Evolutionary conservation across 1,139 yeast species (phyloP).

Genomic region (Pichia sp.): DNA sequence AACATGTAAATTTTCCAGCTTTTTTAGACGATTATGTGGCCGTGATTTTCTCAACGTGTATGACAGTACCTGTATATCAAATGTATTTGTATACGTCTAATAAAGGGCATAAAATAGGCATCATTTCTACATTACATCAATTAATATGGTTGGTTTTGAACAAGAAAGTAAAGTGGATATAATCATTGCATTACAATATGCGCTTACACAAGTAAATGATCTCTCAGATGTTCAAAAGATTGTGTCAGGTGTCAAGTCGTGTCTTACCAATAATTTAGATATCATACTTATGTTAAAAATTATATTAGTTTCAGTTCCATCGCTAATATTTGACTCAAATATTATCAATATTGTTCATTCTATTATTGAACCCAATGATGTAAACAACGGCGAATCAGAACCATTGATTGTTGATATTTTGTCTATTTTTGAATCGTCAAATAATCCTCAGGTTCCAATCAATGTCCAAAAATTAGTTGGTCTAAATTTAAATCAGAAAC

Average conservation of each 20-base stretch:
- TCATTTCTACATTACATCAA: neutral
- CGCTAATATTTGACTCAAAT: neutral
- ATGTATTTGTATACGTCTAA: neutral
- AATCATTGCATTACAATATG: constrained; percentile 2
- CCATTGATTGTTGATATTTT: neutral
- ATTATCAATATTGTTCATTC: neutral
- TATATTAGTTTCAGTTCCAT: constrained; percentile 5
- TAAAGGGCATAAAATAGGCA: neutral
- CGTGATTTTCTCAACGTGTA: neutral
- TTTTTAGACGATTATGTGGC: neutral
- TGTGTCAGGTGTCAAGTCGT: neutral
- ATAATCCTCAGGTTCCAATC: neutral
- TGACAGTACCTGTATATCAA: neutral
- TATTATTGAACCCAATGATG: neutral
- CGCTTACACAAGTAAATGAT: neutral
- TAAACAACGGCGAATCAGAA: neutral
- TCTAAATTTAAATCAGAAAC: constrained; percentile 1
- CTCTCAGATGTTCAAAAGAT: neutral
- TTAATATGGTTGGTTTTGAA: neutral
- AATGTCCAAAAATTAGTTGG: neutral
- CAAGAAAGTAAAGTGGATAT: constrained; percentile 1
- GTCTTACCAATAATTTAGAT: neutral
- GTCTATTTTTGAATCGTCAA: constrained; percentile 1
- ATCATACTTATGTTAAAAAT: neutral
- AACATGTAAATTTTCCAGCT: neutral